Base-by-base conservation (phyloP, 2,329 filamentous ascomycete genomes). In the Rhynchosporium graminicola region DNA sequence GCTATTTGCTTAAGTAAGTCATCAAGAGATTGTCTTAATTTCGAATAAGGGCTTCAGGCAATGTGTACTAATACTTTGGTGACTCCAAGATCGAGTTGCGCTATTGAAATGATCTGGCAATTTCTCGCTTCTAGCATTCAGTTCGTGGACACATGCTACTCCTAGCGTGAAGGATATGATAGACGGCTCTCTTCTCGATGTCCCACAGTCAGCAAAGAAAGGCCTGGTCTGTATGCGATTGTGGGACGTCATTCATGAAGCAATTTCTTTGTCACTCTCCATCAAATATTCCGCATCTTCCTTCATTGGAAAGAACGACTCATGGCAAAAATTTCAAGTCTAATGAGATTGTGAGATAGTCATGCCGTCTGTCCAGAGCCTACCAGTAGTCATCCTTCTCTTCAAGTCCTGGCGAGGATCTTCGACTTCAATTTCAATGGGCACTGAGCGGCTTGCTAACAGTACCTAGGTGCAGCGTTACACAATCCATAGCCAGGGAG, bases 401-500 rank as follows among this genome's bases (percentile, higher is more conserved):
- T 58, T 31, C 26, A 58, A n/a, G 29, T 1, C 43, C 1, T 58
- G 56, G 56, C 42, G 20, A 42, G 51, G 6, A 28, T 13, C 4
- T n/a, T 4, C n/a, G 15, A 42, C 4, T 28, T 15, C 2, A 52
- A 42, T 29, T 7, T 26, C 13, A 46, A 4, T 29, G 28, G 9
- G 13, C 33, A 12, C n/a, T 48, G 2, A 40, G 20, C 20, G 20
- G 20, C 20, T 20, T 9, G 13, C 13, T 40, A 15, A 29, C 2
- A 28, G 2, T 13, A 10, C 20, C 7, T 20, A 58, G 56, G 45
- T 48, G 50, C 13, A 58, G 12, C 33, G 20, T 58, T 7, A 58
- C 56, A 40, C 43, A 50, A 57, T 57, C 43, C 8, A n/a, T 57
- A 8, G 10, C 31, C 1, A 42, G 56, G 43, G 45, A 58, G 12